phyloP scores from a whole-genome alignment of 2,329 filamentous ascomycete genomes.

The Monosporascus sp. region DNA sequence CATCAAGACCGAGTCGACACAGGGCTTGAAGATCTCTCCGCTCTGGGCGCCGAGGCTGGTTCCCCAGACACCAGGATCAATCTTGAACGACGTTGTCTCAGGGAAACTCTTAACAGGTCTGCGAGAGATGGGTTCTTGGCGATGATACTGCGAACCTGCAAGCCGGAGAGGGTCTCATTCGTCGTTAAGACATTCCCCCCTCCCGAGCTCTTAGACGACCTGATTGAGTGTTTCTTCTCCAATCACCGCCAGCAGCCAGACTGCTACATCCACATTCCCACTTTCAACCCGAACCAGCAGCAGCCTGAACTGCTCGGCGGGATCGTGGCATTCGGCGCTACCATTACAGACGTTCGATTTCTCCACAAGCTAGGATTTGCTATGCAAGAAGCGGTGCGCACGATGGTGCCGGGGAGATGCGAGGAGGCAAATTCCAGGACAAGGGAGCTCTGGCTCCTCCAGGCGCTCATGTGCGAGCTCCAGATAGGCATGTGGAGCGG shows the following conservation, averaged over 20 bases:
- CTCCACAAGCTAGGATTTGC: slow-evolving; percentile 57
- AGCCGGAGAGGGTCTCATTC: no score
- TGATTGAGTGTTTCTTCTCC: slow-evolving; percentile 54
- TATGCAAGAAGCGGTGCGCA: slow-evolving; percentile 46
- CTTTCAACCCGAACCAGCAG: slow-evolving; percentile 49
- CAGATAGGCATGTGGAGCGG: slow-evolving; percentile 51
- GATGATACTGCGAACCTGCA: no score
- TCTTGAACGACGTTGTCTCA: no score
- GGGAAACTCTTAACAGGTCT: no score
- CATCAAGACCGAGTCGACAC: slow-evolving; percentile 34
- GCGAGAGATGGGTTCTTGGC: no score
- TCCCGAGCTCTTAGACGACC: slow-evolving; percentile 43
- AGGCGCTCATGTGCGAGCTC: slow-evolving; percentile 42
- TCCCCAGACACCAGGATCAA: no score
- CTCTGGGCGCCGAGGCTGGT: no score
- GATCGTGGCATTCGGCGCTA: slow-evolving; percentile 56
- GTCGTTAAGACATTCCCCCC: slow-evolving; percentile 25
- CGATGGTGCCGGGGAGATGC: slow-evolving; percentile 24
- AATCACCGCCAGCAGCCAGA: slow-evolving; percentile 14
- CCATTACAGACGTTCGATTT: slow-evolving; percentile 49
- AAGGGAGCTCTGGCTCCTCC: slow-evolving; percentile 41
- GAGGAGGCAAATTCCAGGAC: slow-evolving; percentile 44
- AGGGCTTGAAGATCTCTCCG: no score
- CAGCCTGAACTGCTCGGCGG: slow-evolving; percentile 54
- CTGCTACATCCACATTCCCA: slow-evolving; percentile 55